Evolutionary conservation across 2,329 filamentous ascomycete species (phyloP).

Genomic region (Fusarium redolens): DNA sequence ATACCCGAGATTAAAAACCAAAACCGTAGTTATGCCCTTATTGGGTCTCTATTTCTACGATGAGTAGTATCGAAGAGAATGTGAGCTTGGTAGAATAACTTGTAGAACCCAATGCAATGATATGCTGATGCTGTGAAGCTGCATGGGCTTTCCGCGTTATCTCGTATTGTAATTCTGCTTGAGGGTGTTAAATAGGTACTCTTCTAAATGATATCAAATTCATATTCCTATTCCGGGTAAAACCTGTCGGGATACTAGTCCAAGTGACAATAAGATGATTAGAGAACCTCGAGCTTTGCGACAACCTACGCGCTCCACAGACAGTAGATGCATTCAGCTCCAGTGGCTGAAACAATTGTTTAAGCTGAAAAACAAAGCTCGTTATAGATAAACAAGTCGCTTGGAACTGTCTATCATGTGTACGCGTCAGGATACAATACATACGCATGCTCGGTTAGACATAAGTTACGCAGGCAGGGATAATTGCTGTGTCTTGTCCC

Average conservation of each 20-base stretch:
- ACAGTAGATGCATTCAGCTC: not conserved
- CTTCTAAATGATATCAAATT: not conserved
- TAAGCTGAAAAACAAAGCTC: slow-evolving; percentile 8
- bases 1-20: not conserved
- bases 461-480: slow-evolving; percentile 1
- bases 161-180: not conserved
- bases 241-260: not conserved
- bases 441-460: slow-evolving; percentile 10
- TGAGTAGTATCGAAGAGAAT: not conserved
- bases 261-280: not conserved
- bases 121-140: not conserved
- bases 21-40: not conserved
- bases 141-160: not conserved
- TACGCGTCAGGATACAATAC: not conserved
- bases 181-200: not conserved
- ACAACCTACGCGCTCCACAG: not conserved
- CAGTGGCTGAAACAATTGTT: not conserved
- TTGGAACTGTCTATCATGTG: not conserved
- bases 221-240: not conserved
- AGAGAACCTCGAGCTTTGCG: not conserved
- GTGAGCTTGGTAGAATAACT: not conserved
- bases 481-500: not conserved
- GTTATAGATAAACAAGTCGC: not conserved
- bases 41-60: not conserved
- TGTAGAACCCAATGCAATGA: not conserved